Percentiles rank a stretch among this genome's conserved stretches.
These are phyloP conservation scores for Blumeria graminis DNA, from an alignment of 2,329 filamentous ascomycete species.

Conservation along the genomic window DNA sequence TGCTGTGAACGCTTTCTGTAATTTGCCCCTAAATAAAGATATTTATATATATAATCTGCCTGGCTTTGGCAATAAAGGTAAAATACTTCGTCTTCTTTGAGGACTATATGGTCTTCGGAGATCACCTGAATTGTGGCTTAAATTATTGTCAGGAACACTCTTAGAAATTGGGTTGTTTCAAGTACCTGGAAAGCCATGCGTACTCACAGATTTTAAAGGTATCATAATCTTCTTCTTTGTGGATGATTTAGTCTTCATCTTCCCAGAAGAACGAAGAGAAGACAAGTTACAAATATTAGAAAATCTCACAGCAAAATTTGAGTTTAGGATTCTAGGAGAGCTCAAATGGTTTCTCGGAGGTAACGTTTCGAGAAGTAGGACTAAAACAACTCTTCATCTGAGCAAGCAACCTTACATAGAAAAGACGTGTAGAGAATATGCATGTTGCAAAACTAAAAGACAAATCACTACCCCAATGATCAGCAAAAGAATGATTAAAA, in stretches of 20 bases:
- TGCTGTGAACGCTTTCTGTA: neutral
- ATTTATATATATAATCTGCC: neutral
- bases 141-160: neutral
- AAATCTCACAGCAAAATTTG: neutral
- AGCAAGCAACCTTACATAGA: neutral
- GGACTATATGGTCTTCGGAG: neutral
- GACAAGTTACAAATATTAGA: neutral
- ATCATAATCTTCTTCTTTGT: constrained; percentile 1
- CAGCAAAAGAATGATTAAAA: neutral
- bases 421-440: neutral
- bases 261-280: neutral
- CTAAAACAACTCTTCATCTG: neutral
- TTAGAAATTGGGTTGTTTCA: neutral
- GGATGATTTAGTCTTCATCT: constrained; percentile 1
- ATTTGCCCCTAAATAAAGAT: neutral
- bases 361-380: neutral
- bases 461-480: neutral
- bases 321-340: neutral
- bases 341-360: neutral
- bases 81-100: neutral
- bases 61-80: neutral
- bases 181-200: neutral
- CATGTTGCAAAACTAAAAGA: neutral
- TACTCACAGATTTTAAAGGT: neutral
- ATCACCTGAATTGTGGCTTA: neutral